Conservation (phyloP, 1,139 yeast genomes). For the Kazachstania sp. region DNA sequence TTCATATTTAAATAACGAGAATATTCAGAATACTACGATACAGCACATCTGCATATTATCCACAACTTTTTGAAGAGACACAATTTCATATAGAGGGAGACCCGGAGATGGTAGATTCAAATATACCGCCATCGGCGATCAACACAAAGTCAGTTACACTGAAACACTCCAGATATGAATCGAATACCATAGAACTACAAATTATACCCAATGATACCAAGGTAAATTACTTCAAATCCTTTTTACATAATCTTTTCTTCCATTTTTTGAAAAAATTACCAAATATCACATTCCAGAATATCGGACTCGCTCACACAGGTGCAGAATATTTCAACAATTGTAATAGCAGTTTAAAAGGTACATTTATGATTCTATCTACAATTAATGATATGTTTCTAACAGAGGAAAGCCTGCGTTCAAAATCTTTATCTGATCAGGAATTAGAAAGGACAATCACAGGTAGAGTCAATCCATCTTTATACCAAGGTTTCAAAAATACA, state of each 20-base stretch:
- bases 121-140: no score
- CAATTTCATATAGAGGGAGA: no score
- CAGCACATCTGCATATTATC: no score
- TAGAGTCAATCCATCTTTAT: neutral
- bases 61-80: no score
- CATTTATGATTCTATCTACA: neutral
- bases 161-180: neutral
- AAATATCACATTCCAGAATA: neutral
- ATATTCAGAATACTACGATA: no score
- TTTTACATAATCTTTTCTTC: neutral
- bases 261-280: neutral
- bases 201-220: neutral
- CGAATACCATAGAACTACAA: neutral
- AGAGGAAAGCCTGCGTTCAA: neutral
- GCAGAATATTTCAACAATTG: neutral
- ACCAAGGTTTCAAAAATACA: slow-evolving; percentile 1
- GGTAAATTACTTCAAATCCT: neutral
- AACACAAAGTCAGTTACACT: no score
- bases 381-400: neutral
- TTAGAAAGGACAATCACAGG: neutral
- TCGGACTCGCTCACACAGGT: neutral
- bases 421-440: neutral
- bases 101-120: no score
- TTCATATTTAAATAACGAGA: no score
- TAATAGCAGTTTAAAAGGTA: neutral